A percentile compares a stretch with the other conserved stretches of the same genome.
These are phyloP conservation scores for Grosmannia clavigera DNA, from an alignment of 2,329 filamentous ascomycete genomes.

Conservation along the genomic window DNA sequence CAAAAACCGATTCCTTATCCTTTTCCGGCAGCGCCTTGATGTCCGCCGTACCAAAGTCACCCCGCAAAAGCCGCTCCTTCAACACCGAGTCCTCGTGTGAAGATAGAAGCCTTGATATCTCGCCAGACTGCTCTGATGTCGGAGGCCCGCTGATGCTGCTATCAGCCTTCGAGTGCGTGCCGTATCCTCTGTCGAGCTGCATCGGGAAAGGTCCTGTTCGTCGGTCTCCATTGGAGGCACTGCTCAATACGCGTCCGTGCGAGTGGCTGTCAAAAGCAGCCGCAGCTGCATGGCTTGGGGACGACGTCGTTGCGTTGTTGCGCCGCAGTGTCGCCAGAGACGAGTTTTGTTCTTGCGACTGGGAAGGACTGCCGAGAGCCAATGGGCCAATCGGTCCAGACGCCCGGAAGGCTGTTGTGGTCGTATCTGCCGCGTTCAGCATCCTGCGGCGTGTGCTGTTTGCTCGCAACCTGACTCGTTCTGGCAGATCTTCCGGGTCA, in stretches of 20 bases:
- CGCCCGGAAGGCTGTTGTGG: slow-evolving; percentile 9
- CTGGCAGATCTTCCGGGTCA: slow-evolving; percentile 80
- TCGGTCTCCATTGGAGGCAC: not conserved
- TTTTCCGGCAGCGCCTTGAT: slow-evolving; percentile 22
- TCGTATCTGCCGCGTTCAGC: slow-evolving; percentile 35
- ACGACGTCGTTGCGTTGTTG: not conserved
- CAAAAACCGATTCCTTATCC: slow-evolving; percentile 37
- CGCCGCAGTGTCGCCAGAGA: not conserved
- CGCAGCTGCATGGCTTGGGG: not conserved
- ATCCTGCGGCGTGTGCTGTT: slow-evolving; percentile 63
- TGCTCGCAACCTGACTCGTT: slow-evolving; percentile 67
- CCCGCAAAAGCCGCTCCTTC: slow-evolving; percentile 38
- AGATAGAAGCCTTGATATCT: slow-evolving; percentile 26
- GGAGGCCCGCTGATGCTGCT: slow-evolving; percentile 24
- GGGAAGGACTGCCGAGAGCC: not conserved
- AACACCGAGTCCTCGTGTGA: slow-evolving; percentile 27
- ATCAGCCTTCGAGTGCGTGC: not conserved
- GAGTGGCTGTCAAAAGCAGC: not conserved
- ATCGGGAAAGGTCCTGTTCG: not conserved
- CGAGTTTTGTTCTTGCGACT: not conserved
- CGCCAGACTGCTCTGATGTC: not conserved
- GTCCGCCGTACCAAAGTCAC: slow-evolving; percentile 24
- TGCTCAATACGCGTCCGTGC: not conserved
- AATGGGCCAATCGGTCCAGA: not conserved
- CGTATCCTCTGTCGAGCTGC: not conserved